Evolutionary conservation across 345 rosid species (phyloP).

Genomic region (Syzygium aromaticum): DNA sequence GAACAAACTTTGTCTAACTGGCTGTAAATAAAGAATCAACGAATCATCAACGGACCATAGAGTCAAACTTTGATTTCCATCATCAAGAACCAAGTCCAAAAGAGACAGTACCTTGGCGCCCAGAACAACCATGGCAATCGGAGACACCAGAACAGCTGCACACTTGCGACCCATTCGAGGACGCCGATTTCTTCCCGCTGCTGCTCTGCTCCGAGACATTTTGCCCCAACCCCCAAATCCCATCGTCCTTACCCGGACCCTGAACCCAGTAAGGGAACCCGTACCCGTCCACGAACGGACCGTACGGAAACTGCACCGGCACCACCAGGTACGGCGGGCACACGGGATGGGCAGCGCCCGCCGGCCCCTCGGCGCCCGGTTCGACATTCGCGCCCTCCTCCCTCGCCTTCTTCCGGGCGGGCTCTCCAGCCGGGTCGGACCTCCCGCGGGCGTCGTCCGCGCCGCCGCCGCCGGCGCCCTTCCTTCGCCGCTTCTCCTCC

Average conservation of each 20-base stretch:
- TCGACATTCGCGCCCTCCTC: not conserved
- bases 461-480: not conserved
- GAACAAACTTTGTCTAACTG: not conserved
- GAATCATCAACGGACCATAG: not conserved
- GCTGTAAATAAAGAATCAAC: not conserved
- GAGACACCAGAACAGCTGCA: constrained; percentile 31
- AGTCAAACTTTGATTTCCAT: not conserved
- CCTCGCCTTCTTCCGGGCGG: not conserved
- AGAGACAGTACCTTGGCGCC: constrained; percentile 20
- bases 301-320: constrained; percentile 12
- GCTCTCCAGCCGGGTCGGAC: not conserved
- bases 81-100: not conserved
- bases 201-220: constrained; percentile 20
- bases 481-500: constrained; percentile 28
- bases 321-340: not conserved
- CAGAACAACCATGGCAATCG: constrained; percentile 32
- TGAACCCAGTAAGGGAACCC: constrained; percentile 8
- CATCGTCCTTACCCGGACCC: constrained; percentile 1
- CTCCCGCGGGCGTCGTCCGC: not conserved
- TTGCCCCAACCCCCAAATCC: constrained; percentile 3
- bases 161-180: constrained; percentile 27
- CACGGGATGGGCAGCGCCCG: not conserved
- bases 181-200: constrained; percentile 10
- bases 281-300: constrained; percentile 1
- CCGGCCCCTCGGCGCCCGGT: not conserved